Conservation (phyloP, 352 stramenopile species). For the Globisporangium radiosum region DNA sequence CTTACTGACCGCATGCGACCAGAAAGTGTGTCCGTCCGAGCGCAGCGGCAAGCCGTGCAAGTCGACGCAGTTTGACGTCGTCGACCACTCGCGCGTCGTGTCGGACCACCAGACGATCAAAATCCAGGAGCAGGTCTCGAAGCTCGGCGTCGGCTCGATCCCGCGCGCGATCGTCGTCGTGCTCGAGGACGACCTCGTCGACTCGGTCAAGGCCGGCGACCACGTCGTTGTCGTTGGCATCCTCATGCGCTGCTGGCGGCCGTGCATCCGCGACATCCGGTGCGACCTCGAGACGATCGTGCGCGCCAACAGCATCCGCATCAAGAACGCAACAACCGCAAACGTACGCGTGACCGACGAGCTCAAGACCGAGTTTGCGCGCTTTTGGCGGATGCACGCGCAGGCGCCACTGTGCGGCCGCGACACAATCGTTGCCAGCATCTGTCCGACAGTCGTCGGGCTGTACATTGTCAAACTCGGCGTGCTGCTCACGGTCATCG, state of each 20-base stretch:
- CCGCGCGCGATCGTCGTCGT: conserved; percentile 94
- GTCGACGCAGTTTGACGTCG: conserved; percentile 62
- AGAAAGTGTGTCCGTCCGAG: conserved; percentile 53
- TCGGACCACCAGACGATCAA: conserved; percentile 92
- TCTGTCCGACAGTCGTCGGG: conserved; percentile 94
- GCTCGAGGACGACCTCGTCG: conserved; percentile 84
- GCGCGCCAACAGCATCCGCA: conserved; percentile 63
- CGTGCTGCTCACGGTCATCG: conserved; percentile 90
- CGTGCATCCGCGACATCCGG: conserved; percentile 64
- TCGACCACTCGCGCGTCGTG: conserved; percentile 46
- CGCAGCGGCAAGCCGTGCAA: conserved; percentile 59
- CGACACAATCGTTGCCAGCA: conserved; percentile 90
- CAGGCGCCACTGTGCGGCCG: conserved; percentile 51
- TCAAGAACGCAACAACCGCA: conserved; percentile 59
- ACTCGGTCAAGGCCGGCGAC: conserved; percentile 92
- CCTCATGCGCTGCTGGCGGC: conserved; percentile 91
- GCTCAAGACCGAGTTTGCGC: conserved; percentile 86
- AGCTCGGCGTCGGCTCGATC: conserved; percentile 88
- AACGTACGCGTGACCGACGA: conserved; percentile 70
- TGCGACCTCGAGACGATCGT: conserved; percentile 89
- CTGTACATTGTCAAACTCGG: conserved; percentile 92
- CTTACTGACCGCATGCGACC: background rate
- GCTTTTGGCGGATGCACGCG: conserved; percentile 78
- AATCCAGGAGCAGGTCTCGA: conserved; percentile 94
- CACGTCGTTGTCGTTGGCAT: conserved; percentile 92